Base-by-base conservation (phyloP, 805 yeast species). In the Komagataella ulmi region DNA sequence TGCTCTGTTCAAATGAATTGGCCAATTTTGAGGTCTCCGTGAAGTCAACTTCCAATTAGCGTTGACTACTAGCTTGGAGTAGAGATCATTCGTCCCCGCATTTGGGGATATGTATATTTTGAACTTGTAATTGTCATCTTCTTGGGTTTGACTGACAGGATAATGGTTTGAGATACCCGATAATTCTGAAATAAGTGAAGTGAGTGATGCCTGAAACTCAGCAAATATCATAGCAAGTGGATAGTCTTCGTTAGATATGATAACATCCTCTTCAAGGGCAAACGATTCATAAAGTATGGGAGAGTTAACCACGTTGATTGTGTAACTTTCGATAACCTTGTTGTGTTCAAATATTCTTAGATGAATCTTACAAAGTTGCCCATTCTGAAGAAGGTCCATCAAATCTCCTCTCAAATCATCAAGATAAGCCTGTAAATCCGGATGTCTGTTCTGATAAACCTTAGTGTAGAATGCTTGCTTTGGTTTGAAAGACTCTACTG, bases 401-500 rank as follows among this genome's bases (percentile, higher is more conserved):
- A 30, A 14, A 14, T 30, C 40, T 30, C 40, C 40, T 5, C 40
- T 30, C n/a, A 30, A 30, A 30, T 8, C 40, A 10, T 30, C 40
- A 30, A 30, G 40, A 10, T 30, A 30, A 2, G 40, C 5, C 40
- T 30, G 40, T 30, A 30, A 8, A 30, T 30, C 40, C 8, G 40
- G 40, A 30, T 30, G 40, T 30, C 40, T 30, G 4, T 30, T 30
- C 40, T 30, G 40, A 5, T 30, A 30, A 8, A 30, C 40, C n/a
- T 30, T 30, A 5, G 40, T 30, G 40, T 30, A 30, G 8, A 30
- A 30, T 10, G 40, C 40, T n/a, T 14, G 40, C 14, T 10, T 30
- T 10, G 40, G 6, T 5, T 30, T 30, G n/a, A 30, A 30, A 6
- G 52, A 69, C 49, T 68, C 73, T 1, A 53, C 58, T 0, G 83